Conservation (phyloP, 306 rosid species). For the Cucurbita maxima region DNA sequence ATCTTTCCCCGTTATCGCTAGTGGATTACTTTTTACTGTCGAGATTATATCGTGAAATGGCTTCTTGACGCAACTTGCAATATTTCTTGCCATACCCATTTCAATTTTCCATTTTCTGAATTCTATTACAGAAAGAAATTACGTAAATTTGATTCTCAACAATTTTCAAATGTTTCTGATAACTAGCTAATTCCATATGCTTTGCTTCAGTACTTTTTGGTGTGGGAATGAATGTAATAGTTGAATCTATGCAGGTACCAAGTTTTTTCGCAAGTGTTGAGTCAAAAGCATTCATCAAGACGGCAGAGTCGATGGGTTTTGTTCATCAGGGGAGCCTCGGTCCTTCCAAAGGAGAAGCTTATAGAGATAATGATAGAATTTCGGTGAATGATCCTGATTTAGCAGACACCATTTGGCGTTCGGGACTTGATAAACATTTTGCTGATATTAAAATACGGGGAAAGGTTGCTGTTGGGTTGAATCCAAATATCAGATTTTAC, state of each 20-base stretch:
- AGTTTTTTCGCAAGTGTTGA: constrained; percentile 54
- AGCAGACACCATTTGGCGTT: constrained; percentile 58
- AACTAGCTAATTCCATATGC: not conserved
- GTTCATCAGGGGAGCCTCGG: constrained; percentile 78
- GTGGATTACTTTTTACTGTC: not conserved
- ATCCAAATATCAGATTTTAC: constrained; percentile 75
- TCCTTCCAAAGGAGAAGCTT: constrained; percentile 83
- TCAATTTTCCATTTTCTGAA: not conserved
- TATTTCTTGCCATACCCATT: not conserved
- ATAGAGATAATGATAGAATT: constrained; percentile 70
- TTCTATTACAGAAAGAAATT: not conserved
- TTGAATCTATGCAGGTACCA: constrained; percentile 45
- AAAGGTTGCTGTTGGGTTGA: constrained; percentile 63
- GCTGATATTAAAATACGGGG: constrained; percentile 55
- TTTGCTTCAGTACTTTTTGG: not conserved
- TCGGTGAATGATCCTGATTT: constrained; percentile 54
- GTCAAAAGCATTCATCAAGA: constrained; percentile 56
- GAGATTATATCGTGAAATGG: not conserved
- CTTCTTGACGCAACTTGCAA: not conserved
- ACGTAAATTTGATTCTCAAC: no score
- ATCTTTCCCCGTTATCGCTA: not conserved
- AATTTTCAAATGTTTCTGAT: not conserved
- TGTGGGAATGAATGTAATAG: not conserved
- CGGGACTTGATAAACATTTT: constrained; percentile 54
- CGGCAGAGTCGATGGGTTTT: constrained; percentile 64